phyloP scores from a whole-genome alignment of 495 filamentous ascomycete species.

The Talaromyces ruber region DNA sequence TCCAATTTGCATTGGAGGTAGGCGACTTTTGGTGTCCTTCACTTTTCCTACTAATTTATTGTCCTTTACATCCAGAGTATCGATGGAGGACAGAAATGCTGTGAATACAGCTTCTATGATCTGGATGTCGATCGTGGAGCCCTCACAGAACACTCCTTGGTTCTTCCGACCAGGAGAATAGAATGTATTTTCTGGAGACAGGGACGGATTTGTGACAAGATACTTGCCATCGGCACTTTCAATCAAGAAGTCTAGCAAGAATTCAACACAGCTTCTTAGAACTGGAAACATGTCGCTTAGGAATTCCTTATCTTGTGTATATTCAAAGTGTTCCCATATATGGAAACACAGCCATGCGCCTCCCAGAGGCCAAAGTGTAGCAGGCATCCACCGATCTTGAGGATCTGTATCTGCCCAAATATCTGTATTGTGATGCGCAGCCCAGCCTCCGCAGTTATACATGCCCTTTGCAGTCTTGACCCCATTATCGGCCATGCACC shows the following conservation, averaged over 20 bases:
- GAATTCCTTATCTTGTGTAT: constrained; percentile 24
- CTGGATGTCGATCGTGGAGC: constrained; percentile 41
- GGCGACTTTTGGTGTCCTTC: constrained; percentile 9
- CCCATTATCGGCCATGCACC: constrained; percentile 25
- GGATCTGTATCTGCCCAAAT: constrained; percentile 42
- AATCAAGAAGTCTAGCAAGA: constrained; percentile 38
- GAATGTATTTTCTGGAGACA: constrained; percentile 43
- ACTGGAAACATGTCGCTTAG: constrained; percentile 25
- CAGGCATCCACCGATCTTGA: constrained; percentile 33
- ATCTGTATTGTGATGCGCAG: constrained; percentile 40
- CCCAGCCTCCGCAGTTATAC: constrained; percentile 42
- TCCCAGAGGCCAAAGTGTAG: constrained; percentile 39
- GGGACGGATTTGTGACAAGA: constrained; percentile 34
- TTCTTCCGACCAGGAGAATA: constrained; percentile 12
- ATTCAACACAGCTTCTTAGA: constrained; percentile 28
- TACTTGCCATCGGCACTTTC: constrained; percentile 26
- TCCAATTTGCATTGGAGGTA: constrained; percentile 27
- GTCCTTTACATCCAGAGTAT: constrained; percentile 12
- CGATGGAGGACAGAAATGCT: constrained; percentile 17
- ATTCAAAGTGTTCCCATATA: constrained; percentile 37
- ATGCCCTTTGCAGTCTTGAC: constrained; percentile 28
- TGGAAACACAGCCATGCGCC: constrained; percentile 41
- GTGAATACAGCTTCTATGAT: constrained; percentile 32
- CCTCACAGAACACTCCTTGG: constrained; percentile 29
- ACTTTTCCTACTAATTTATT: constrained; percentile 14